A percentile compares a stretch with the other conserved stretches of the same genome.
Evolutionary conservation across 306 rosid genomes (phyloP).

Genomic region (Medicago lupulina): DNA sequence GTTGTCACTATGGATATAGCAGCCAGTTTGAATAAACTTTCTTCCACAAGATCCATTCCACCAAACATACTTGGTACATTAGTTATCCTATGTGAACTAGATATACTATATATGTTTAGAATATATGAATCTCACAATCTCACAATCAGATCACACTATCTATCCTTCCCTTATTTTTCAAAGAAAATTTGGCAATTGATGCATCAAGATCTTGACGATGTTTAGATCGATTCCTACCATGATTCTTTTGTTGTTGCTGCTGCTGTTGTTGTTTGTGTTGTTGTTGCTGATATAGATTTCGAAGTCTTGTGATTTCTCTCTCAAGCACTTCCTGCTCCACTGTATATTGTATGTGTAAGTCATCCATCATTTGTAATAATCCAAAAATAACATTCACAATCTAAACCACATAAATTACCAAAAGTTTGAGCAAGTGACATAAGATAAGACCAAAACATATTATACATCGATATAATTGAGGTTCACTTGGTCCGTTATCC

Average conservation of each 20-base stretch:
- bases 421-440: neutral
- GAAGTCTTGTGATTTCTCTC: constrained; percentile 54
- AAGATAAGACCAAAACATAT: neutral
- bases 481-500: too few relatives aligned
- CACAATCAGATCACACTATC: neutral
- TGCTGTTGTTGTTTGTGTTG: constrained; percentile 28
- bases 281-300: constrained; percentile 43
- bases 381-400: neutral
- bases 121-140: neutral
- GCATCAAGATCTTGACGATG: constrained; percentile 31
- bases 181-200: constrained; percentile 31
- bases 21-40: constrained; percentile 7
- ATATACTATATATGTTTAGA: neutral
- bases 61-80: neutral
- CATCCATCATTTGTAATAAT: neutral
- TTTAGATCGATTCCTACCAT: constrained; percentile 31
- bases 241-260: constrained; percentile 22
- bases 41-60: neutral
- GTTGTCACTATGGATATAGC: neutral
- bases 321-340: constrained; percentile 69
- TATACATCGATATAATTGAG: too few relatives aligned
- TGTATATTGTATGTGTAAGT: neutral
- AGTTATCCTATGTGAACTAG: neutral
- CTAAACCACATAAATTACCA: neutral
- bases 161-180: constrained; percentile 34